Evolutionary conservation across 345 rosid species (phyloP).

Genomic region (Syzygium oleosum): DNA sequence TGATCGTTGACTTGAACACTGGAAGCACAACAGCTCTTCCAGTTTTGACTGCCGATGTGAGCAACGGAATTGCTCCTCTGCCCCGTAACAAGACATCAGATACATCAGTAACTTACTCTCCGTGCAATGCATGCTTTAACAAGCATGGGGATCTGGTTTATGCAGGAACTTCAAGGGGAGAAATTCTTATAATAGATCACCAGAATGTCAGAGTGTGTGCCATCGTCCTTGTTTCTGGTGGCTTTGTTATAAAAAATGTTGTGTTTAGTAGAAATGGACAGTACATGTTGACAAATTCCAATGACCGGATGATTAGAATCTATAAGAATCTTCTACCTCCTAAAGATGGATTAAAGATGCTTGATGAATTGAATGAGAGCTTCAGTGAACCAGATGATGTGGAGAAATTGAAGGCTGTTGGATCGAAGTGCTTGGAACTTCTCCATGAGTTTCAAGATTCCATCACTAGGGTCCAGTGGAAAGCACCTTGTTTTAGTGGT

Average conservation of each 20-base stretch:
- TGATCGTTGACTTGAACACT: constrained; percentile 68
- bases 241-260: constrained; percentile 74
- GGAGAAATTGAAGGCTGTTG: constrained; percentile 74
- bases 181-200: constrained; percentile 79
- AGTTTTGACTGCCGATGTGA: constrained; percentile 42
- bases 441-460: constrained; percentile 93
- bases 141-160: constrained; percentile 91
- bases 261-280: constrained; percentile 86
- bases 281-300: constrained; percentile 93
- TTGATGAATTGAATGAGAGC: constrained; percentile 36
- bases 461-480: constrained; percentile 97
- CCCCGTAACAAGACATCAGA: constrained; percentile 66
- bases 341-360: constrained; percentile 44
- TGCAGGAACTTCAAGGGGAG: constrained; percentile 93
- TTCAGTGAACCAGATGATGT: constrained; percentile 41
- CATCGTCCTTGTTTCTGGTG: constrained; percentile 54
- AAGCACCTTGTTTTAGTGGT: constrained; percentile 97
- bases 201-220: constrained; percentile 55
- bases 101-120: constrained; percentile 57
- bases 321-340: constrained; percentile 85
- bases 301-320: constrained; percentile 83
- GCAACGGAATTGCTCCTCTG: constrained; percentile 44
- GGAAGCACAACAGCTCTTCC: constrained; percentile 72
- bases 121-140: constrained; percentile 93
- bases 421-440: constrained; percentile 71